Evolutionary conservation across 2,329 filamentous ascomycete species (phyloP).

Genomic region (Fusarium scirpi): DNA sequence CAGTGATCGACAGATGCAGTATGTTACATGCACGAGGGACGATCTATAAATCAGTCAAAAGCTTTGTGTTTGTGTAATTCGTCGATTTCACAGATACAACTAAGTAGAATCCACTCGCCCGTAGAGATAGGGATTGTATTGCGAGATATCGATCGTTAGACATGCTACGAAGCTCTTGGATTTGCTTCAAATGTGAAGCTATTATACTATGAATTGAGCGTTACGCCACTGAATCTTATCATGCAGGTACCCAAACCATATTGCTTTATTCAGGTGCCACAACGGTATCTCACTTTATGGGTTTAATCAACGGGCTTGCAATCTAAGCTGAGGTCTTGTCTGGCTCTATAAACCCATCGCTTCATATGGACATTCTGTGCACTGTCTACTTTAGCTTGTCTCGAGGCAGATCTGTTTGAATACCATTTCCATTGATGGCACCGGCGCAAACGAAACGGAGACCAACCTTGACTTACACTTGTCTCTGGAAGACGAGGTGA

Average conservation of each 20-base stretch:
- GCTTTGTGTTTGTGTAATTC: background rate
- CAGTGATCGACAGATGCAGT: background rate
- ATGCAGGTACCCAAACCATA: constrained; percentile 28
- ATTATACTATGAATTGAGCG: background rate
- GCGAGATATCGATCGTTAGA: background rate
- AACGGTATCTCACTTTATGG: background rate
- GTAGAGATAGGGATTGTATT: background rate
- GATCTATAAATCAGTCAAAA: background rate
- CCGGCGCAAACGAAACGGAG: background rate
- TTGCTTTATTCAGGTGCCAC: background rate
- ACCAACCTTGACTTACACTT: background rate
- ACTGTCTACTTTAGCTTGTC: background rate
- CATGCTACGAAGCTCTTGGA: background rate
- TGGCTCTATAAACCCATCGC: background rate
- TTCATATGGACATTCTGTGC: background rate
- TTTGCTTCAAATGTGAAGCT: background rate
- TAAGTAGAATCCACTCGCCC: background rate
- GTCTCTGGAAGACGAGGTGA: background rate
- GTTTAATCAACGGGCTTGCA: background rate
- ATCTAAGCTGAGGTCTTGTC: background rate
- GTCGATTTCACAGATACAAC: background rate
- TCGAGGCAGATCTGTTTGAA: background rate
- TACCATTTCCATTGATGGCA: background rate
- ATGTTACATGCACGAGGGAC: no score
- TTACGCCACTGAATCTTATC: background rate